Percentiles rank a stretch among this genome's conserved stretches.
Evolutionary conservation across 768 basidiomycete species (phyloP).

Genomic region (Galerina marginata): DNA sequence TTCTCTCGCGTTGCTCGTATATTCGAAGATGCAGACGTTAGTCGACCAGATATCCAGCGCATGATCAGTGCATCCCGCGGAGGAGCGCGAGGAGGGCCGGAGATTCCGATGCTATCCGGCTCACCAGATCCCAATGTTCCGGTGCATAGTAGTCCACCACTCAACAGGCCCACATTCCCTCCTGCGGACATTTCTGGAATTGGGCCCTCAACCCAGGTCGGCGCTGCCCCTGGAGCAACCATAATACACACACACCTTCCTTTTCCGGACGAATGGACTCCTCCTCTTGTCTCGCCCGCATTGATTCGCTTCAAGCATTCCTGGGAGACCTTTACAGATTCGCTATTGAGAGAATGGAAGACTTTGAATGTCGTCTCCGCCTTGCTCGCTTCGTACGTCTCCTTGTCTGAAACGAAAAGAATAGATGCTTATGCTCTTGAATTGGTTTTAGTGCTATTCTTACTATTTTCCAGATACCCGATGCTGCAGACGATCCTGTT

Average conservation of each 20-base stretch:
- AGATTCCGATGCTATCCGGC: neutral
- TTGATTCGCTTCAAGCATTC: slow-evolving; percentile 66
- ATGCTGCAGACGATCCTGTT: slow-evolving; percentile 62
- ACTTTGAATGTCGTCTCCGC: slow-evolving; percentile 77
- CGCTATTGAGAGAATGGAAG: slow-evolving; percentile 76
- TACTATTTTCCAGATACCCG: slow-evolving; percentile 65
- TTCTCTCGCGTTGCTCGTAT: slow-evolving; percentile 79
- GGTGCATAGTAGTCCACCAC: neutral
- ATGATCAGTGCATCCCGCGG: slow-evolving; percentile 50
- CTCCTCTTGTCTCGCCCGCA: slow-evolving; percentile 62
- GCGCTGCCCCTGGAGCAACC: slow-evolving; percentile 21
- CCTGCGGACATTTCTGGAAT: slow-evolving; percentile 31
- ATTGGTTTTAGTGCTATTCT: slow-evolving; percentile 59
- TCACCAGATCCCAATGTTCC: neutral
- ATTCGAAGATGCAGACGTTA: slow-evolving; percentile 80
- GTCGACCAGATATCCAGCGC: slow-evolving; percentile 69
- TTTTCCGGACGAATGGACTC: slow-evolving; percentile 59
- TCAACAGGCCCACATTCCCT: slow-evolving; percentile 9
- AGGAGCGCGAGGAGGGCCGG: slow-evolving; percentile 20
- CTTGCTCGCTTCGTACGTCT: slow-evolving; percentile 50
- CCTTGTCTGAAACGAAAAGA: neutral
- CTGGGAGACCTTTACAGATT: slow-evolving; percentile 77
- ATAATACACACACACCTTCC: slow-evolving; percentile 41
- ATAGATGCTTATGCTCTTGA: neutral
- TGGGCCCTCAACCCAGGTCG: slow-evolving; percentile 29